Conservation (phyloP, 306 rosid genomes). For the Inga laurina region DNA sequence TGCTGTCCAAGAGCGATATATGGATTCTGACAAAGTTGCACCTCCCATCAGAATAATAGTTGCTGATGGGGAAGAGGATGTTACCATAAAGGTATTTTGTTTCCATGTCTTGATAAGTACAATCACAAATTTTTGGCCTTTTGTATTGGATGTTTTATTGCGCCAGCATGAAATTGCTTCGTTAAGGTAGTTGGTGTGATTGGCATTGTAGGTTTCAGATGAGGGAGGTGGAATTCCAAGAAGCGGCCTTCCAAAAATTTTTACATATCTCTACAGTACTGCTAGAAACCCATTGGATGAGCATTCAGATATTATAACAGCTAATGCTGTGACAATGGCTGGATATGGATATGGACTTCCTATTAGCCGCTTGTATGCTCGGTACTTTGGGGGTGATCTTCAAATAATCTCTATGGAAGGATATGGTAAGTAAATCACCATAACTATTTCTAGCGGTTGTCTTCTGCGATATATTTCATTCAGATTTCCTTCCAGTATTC, state of each 20-base stretch:
- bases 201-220: constrained; percentile 63
- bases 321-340: constrained; percentile 65
- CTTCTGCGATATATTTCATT: neutral
- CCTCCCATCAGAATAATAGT: constrained; percentile 82
- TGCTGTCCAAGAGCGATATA: constrained; percentile 84
- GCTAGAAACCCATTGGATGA: constrained; percentile 68
- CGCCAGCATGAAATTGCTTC: neutral
- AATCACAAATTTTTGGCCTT: neutral
- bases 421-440: constrained; percentile 56
- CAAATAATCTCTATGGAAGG: constrained; percentile 88
- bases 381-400: constrained; percentile 81
- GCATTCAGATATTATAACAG: constrained; percentile 46
- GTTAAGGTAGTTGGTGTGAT: constrained; percentile 23
- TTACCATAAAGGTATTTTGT: constrained; percentile 50
- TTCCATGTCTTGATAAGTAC: neutral
- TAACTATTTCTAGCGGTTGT: neutral
- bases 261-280: constrained; percentile 79
- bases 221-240: constrained; percentile 79
- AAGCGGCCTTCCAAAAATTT: constrained; percentile 67
- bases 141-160: neutral
- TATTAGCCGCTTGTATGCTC: constrained; percentile 72
- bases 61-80: constrained; percentile 96
- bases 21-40: constrained; percentile 78
- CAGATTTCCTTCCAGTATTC: neutral
- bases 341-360: constrained; percentile 87